Conservation (phyloP, 371 early-diverging fungal species). For the Mortierella sp. region DNA sequence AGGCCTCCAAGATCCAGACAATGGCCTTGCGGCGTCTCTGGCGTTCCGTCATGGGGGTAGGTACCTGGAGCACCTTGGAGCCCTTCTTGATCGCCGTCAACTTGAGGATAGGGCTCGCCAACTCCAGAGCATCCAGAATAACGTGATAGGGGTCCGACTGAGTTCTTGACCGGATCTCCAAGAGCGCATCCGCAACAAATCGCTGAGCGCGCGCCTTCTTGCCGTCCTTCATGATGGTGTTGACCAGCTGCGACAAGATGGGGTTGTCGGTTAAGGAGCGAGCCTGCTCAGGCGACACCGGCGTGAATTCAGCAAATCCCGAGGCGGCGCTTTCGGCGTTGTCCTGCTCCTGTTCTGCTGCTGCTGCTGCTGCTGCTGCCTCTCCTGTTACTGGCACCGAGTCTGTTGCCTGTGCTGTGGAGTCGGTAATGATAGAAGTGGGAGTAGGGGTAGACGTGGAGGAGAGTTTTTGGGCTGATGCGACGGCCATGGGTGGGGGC, state of each 20-base stretch:
- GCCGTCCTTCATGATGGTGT: slow-evolving; percentile 90
- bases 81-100: slow-evolving; percentile 79
- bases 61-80: slow-evolving; percentile 86
- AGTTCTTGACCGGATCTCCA: slow-evolving; percentile 75
- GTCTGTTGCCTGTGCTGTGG: not conserved
- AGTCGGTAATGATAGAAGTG: not conserved
- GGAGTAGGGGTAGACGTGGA: not conserved
- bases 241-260: slow-evolving; percentile 82
- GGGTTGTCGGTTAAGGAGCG: slow-evolving; percentile 70
- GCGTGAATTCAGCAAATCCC: slow-evolving; percentile 31
- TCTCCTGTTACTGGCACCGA: slow-evolving; percentile 13
- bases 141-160: slow-evolving; percentile 75
- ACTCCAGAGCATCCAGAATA: slow-evolving; percentile 81
- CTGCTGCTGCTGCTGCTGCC: not conserved
- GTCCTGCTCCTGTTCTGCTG: not conserved
- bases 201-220: slow-evolving; percentile 85
- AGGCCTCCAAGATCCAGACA: slow-evolving; percentile 90
- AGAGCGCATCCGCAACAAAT: slow-evolving; percentile 77
- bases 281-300: slow-evolving; percentile 27
- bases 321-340: not conserved
- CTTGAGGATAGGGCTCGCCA: slow-evolving; percentile 84
- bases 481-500: slow-evolving; percentile 35
- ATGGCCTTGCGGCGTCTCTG: slow-evolving; percentile 88
- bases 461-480: not conserved
- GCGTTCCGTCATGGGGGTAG: slow-evolving; percentile 83